phyloP scores from a whole-genome alignment of 495 filamentous ascomycete species.

The Trichoderma orchidacearum region DNA sequence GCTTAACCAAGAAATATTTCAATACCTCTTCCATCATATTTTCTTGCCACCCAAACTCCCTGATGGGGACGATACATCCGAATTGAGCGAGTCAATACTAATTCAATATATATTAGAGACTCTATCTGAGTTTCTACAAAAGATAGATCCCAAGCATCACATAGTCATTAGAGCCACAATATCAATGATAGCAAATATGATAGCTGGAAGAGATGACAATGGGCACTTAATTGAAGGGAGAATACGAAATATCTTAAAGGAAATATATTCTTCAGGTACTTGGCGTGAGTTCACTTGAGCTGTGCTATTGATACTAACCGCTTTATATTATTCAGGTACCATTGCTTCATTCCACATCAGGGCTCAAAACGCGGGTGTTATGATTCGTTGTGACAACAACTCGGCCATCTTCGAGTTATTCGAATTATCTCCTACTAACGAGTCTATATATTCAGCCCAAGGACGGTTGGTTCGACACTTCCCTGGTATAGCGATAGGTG shows the following conservation, averaged over 20 bases:
- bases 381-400: slow-evolving; percentile 23
- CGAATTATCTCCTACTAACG: slow-evolving; percentile 38
- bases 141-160: background rate
- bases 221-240: background rate
- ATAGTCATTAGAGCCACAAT: background rate
- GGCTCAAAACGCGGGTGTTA: slow-evolving; percentile 46
- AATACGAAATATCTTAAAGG: background rate
- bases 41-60: slow-evolving; percentile 47
- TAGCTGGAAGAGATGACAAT: background rate
- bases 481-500: slow-evolving; percentile 31
- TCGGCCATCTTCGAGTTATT: slow-evolving; percentile 37
- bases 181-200: background rate
- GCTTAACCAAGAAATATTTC: background rate
- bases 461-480: slow-evolving; percentile 42
- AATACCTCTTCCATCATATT: slow-evolving; percentile 41
- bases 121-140: slow-evolving; percentile 13
- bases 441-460: slow-evolving; percentile 26
- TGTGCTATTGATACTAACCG: slow-evolving; percentile 1
- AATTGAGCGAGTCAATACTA: slow-evolving; percentile 8
- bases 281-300: background rate
- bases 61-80: slow-evolving; percentile 25
- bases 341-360: slow-evolving; percentile 29
- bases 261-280: slow-evolving; percentile 1
- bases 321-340: slow-evolving; percentile 4
- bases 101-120: slow-evolving; percentile 8